A percentile compares a stretch with the other conserved stretches of the same genome.
These are phyloP conservation scores for Radiomyces spectabilis DNA, from an alignment of 192 early-diverging fungal species.

Conservation along the genomic window DNA sequence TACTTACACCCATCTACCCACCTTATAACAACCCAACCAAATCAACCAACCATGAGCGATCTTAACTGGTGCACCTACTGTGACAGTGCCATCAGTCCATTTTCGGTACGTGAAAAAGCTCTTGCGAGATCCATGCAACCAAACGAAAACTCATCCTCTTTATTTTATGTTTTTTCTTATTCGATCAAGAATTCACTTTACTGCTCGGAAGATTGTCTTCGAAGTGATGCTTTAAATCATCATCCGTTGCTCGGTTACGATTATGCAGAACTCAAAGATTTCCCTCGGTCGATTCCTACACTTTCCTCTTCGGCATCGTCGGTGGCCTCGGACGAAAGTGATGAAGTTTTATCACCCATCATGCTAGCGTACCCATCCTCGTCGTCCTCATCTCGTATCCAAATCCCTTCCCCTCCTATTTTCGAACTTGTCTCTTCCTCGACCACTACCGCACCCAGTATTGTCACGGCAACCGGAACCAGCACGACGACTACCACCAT, in stretches of 20 bases:
- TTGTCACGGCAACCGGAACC: too few species aligned
- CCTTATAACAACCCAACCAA: background rate
- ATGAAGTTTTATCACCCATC: conserved; percentile 1
- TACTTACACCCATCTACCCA: background rate
- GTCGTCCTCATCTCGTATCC: background rate
- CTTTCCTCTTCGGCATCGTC: background rate
- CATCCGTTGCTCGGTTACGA: conserved; percentile 29
- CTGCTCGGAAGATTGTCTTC: conserved; percentile 24
- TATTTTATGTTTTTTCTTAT: background rate
- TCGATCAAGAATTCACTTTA: conserved; percentile 21
- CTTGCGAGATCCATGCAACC: too few species aligned
- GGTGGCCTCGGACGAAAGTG: background rate
- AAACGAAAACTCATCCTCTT: too few species aligned
- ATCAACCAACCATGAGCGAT: conserved; percentile 13
- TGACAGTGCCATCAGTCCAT: conserved; percentile 27
- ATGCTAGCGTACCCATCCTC: background rate
- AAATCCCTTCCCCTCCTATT: conserved; percentile 1
- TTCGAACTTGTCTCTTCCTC: too few species aligned
- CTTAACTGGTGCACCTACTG: conserved; percentile 32
- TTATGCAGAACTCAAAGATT: conserved; percentile 27
- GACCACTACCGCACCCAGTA: too few species aligned
- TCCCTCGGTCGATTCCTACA: conserved; percentile 16
- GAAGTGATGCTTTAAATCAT: conserved; percentile 19
- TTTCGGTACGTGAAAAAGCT: conserved; percentile 30
- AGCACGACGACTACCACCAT: too few species aligned